Conservation (phyloP, 2,329 filamentous ascomycete genomes). For the Botrytis porri region DNA sequence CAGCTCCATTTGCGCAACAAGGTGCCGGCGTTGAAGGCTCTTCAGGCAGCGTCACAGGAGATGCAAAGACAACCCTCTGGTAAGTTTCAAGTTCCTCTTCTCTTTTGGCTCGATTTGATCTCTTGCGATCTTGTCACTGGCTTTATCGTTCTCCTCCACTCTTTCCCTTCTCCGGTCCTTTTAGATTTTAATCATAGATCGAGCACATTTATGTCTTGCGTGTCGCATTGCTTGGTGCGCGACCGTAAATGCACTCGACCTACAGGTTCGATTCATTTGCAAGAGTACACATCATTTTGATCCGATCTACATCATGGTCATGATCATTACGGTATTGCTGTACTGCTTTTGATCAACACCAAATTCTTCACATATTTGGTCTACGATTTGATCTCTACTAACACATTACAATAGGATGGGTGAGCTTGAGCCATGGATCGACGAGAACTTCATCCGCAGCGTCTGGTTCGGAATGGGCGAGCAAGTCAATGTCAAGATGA, state of each 20-base stretch:
- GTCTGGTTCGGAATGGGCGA: slow-evolving; percentile 89
- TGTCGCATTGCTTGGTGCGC: slow-evolving; percentile 40
- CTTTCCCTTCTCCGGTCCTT: background rate
- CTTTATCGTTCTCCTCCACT: slow-evolving; percentile 41
- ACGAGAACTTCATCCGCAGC: slow-evolving; percentile 96
- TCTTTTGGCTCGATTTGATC: background rate
- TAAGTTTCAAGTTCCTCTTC: slow-evolving; percentile 37
- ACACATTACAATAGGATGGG: slow-evolving; percentile 72
- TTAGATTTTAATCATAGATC: background rate
- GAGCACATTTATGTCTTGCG: slow-evolving; percentile 41
- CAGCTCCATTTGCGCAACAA: slow-evolving; percentile 48
- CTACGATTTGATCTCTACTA: slow-evolving; percentile 1
- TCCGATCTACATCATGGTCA: background rate
- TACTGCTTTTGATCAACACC: background rate
- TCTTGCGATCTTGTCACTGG: background rate
- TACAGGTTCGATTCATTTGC: background rate
- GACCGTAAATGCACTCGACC: background rate
- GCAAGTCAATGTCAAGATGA: slow-evolving; percentile 98
- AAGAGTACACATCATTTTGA: background rate
- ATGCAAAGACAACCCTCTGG: slow-evolving; percentile 56
- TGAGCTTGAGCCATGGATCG: slow-evolving; percentile 98
- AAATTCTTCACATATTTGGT: background rate
- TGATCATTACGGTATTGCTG: background rate
- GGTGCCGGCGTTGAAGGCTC: slow-evolving; percentile 36
- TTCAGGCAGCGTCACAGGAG: slow-evolving; percentile 43